These are phyloP conservation scores for Botrytis galanthina DNA, from an alignment of 2,329 filamentous ascomycete species.

Conservation along the genomic window DNA sequence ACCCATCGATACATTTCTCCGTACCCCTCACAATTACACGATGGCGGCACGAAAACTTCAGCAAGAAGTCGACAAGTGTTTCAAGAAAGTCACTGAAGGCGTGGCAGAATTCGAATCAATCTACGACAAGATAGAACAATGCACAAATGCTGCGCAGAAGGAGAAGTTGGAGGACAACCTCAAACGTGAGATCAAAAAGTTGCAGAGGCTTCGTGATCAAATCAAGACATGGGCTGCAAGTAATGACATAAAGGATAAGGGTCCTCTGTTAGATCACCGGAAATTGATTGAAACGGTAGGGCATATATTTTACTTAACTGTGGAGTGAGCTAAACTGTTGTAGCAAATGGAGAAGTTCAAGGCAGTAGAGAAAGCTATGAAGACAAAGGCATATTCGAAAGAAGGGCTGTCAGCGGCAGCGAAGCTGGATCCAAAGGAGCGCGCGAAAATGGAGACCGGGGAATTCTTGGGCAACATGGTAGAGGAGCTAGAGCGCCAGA, in stretches of 20 bases:
- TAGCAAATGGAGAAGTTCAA: conserved; percentile 99
- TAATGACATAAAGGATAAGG: conserved; percentile 99
- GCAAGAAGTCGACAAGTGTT: conserved; percentile 98
- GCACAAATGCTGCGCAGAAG: conserved; percentile 90
- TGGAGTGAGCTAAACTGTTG: conserved; percentile 37
- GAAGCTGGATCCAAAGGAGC: conserved; percentile 95
- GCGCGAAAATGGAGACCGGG: conserved; percentile 84
- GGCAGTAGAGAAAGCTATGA: conserved; percentile 99
- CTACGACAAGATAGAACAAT: conserved; percentile 95
- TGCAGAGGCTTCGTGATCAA: conserved; percentile 93
- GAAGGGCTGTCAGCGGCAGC: conserved; percentile 89
- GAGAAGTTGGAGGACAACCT: conserved; percentile 97
- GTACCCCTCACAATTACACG: conserved; percentile 40
- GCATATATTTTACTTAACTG: conserved; percentile 19
- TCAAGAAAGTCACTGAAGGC: conserved; percentile 96
- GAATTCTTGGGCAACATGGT: conserved; percentile 86
- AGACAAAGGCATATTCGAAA: conserved; percentile 99
- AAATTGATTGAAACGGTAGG: conserved; percentile 95
- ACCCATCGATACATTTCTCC: conserved; percentile 21
- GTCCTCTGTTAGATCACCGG: conserved; percentile 86
- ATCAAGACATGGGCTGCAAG: conserved; percentile 99
- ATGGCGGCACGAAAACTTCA: conserved; percentile 97
- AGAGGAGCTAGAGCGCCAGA: conserved; percentile 89
- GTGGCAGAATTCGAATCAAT: conserved; percentile 90
- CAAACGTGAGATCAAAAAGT: conserved; percentile 99